Evolutionary conservation across 768 basidiomycete genomes (phyloP), one percentile per base, ranked within the genome.

Genomic region (Naganishia vaughanmartiniae): DNA sequence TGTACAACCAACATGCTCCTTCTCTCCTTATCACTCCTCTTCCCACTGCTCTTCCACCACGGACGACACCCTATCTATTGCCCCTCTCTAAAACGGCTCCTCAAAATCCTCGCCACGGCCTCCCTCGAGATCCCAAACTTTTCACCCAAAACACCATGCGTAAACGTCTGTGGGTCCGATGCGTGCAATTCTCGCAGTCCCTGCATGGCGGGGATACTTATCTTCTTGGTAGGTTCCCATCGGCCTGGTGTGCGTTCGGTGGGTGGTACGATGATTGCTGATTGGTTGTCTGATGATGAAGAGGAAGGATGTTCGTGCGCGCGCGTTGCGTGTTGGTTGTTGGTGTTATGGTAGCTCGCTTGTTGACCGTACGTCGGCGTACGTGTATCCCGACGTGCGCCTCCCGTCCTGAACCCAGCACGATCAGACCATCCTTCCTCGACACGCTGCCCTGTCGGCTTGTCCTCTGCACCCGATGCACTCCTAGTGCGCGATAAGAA

Each of bases 121-220:
- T 93, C 92, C 42, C 89, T 87, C 74, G 88, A 89, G 78, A 92
- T 87, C 78, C 84, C 87, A 82, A 93, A 93, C 77, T 85, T 86
- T 70, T 88, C 86, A 19, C 90, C 88, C n/a, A 93, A 86, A 0
- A 87, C 81, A 31, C 87, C 84, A 15, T 88, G 89, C 42, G 84
- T 85, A 82, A 89, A 91, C 56, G 81, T 85, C 57, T 83, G 84
- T 10, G 88, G 87, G 76, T 92, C 87, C 54, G 87, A 78, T 48
- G 81, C 81, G 77, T 91, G 85, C 68, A 93, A 83, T 55, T 86
- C 84, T 46, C 89, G 86, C 70, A 93, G 80, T 19, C 88, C 87
- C 73, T 89, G 88, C 91, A 93, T 93, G 42, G 91, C 90, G 75
- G 90, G 88, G 67, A 89, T 85, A 17, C 90, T 90, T 66, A 93